Evolutionary conservation across 2,329 filamentous ascomycete species (phyloP).

Genomic region (Aspergillus sp.): DNA sequence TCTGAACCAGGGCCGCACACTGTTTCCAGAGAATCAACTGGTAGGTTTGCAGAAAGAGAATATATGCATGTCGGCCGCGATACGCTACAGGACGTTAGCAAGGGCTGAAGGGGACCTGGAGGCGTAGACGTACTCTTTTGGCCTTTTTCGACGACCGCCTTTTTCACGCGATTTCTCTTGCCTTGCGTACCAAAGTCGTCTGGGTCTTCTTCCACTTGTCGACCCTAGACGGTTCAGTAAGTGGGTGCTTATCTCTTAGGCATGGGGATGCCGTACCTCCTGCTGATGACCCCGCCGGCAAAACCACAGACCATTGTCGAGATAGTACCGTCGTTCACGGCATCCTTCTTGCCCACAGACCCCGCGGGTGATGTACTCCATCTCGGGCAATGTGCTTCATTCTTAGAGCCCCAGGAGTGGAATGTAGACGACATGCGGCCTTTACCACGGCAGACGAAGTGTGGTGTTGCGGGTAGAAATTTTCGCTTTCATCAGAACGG

Average conservation of each 20-base stretch:
- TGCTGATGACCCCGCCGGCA: conserved; percentile 79
- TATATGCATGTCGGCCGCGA: conserved; percentile 66
- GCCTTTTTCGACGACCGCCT: conserved; percentile 53
- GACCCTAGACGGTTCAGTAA: conserved; percentile 26
- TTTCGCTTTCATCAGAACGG: neutral
- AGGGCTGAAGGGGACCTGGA: neutral
- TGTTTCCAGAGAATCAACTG: conserved; percentile 85
- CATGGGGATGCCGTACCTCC: conserved; percentile 52
- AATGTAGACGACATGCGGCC: conserved; percentile 3
- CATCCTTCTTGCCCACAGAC: conserved; percentile 63
- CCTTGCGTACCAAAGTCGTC: conserved; percentile 67
- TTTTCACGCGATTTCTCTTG: conserved; percentile 56
- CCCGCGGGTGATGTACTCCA: conserved; percentile 47
- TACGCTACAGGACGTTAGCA: conserved; percentile 39
- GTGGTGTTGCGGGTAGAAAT: conserved; percentile 1
- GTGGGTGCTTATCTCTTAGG: neutral
- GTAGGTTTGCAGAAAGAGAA: conserved; percentile 78
- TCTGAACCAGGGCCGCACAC: conserved; percentile 67
- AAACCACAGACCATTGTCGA: conserved; percentile 73
- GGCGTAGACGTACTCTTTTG: conserved; percentile 43
- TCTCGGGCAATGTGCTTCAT: conserved; percentile 32
- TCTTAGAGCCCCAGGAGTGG: conserved; percentile 8
- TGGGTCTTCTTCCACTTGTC: conserved; percentile 58
- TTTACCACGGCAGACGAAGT: neutral
- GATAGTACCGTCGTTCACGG: conserved; percentile 68